These are phyloP conservation scores for Pseudocercospora vitis DNA, from an alignment of 2,329 filamentous ascomycete genomes.

Conservation along the genomic window DNA sequence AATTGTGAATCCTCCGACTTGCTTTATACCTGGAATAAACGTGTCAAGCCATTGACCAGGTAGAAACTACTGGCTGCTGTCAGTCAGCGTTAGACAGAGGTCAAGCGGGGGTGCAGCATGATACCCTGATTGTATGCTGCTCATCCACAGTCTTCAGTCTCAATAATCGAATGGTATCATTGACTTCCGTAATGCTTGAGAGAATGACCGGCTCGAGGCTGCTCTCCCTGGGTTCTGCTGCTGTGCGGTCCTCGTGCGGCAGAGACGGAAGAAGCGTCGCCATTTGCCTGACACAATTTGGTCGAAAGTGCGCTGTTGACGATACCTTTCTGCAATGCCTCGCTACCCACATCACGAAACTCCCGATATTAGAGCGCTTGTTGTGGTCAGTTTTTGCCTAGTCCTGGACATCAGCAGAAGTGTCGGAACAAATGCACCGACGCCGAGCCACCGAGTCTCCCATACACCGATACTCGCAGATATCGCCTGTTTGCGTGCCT, in stretches of 20 bases:
- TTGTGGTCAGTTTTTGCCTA: no score
- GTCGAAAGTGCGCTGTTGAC: background rate
- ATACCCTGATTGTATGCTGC: conserved; percentile 36
- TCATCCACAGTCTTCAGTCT: conserved; percentile 59
- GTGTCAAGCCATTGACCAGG: conserved; percentile 90
- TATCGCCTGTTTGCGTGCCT: no score
- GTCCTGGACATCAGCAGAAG: no score
- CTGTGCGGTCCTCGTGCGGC: conserved; percentile 69
- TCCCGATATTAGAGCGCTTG: no score
- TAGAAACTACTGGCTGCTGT: conserved; percentile 61
- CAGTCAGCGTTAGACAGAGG: conserved; percentile 21
- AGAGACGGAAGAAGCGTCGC: conserved; percentile 35
- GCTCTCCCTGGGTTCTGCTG: conserved; percentile 67
- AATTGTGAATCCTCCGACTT: conserved; percentile 84
- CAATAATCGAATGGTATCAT: conserved; percentile 67
- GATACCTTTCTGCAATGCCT: background rate
- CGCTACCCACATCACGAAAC: background rate
- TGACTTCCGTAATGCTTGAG: conserved; percentile 62
- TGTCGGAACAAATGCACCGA: no score
- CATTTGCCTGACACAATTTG: conserved; percentile 28
- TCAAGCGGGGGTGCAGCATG: conserved; percentile 4
- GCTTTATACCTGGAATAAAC: conserved; percentile 65
- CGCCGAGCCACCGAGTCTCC: no score
- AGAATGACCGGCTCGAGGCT: conserved; percentile 65
- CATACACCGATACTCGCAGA: no score